These are phyloP conservation scores for Incumbomyces lentus DNA, from an alignment of 2,329 filamentous ascomycete genomes.

Conservation along the genomic window DNA sequence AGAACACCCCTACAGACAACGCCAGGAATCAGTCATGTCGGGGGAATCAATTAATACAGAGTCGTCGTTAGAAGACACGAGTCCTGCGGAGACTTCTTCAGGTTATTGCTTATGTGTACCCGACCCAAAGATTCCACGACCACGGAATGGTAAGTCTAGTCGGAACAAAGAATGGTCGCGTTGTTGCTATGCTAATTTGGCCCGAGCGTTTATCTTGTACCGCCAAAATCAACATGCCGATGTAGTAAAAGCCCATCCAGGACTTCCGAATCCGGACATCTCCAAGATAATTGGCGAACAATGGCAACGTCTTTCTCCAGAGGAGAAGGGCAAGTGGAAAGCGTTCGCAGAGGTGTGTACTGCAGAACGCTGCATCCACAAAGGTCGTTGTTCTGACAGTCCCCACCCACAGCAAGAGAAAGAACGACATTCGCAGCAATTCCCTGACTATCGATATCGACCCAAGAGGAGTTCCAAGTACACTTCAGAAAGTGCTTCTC, in stretches of 20 bases:
- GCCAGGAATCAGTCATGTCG: constrained; percentile 6
- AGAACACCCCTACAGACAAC: background rate
- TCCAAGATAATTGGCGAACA: constrained; percentile 93
- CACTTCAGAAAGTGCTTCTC: background rate
- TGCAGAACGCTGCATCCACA: constrained; percentile 10
- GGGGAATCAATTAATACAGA: constrained; percentile 2
- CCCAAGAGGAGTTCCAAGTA: constrained; percentile 51
- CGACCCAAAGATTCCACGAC: constrained; percentile 60
- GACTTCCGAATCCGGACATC: constrained; percentile 86
- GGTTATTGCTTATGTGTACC: constrained; percentile 60
- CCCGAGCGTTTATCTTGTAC: constrained; percentile 92
- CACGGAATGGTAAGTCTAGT: constrained; percentile 54
- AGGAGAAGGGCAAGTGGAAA: constrained; percentile 79
- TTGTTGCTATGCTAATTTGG: constrained; percentile 10
- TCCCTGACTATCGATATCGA: constrained; percentile 90
- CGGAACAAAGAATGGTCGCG: constrained; percentile 6
- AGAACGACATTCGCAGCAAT: constrained; percentile 73
- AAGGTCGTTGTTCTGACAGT: constrained; percentile 16
- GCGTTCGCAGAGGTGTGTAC: constrained; percentile 62
- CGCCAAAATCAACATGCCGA: constrained; percentile 81
- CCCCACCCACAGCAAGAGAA: constrained; percentile 61
- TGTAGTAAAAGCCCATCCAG: constrained; percentile 74
- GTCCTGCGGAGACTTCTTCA: constrained; percentile 4
- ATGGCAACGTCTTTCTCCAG: constrained; percentile 69
- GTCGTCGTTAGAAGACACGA: constrained; percentile 4